Evolutionary conservation across 164 flowering plant genomes (phyloP).

Genomic region (grape (Vitis vinifera)): DNA sequence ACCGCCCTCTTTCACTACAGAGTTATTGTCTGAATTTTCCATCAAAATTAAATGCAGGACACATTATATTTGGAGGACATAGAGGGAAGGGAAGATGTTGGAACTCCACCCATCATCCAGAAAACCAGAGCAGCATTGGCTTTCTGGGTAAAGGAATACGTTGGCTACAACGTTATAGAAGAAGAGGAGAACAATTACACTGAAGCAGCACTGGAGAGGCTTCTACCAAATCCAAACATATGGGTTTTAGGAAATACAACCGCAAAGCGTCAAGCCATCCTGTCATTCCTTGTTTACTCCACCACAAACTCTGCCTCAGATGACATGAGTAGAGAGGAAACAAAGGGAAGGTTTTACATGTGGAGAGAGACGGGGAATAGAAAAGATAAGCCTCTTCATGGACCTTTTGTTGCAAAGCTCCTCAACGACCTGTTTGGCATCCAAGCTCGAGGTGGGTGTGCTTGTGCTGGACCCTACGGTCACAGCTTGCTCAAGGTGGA

Average conservation of each 20-base stretch:
- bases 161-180: conserved; percentile 56
- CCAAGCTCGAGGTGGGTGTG: conserved; percentile 86
- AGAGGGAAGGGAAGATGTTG: conserved; percentile 84
- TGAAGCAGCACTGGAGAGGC: conserved; percentile 54
- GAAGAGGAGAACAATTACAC: conserved; percentile 38
- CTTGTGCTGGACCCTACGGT: conserved; percentile 92
- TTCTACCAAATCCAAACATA: conserved; percentile 55
- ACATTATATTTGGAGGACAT: conserved; percentile 68
- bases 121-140: conserved; percentile 70
- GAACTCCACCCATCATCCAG: conserved; percentile 76
- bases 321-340: neutral
- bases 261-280: conserved; percentile 53
- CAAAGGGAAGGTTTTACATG: conserved; percentile 18
- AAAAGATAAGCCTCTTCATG: conserved; percentile 68
- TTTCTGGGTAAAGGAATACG: conserved; percentile 83
- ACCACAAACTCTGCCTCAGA: conserved; percentile 21
- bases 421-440: conserved; percentile 89
- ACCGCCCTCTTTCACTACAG: too few relatives aligned
- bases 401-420: conserved; percentile 71
- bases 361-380: conserved; percentile 47
- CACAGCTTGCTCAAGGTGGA: conserved; percentile 56
- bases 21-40: neutral
- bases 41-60: conserved; percentile 38
- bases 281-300: conserved; percentile 69
- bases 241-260: conserved; percentile 57